Evolutionary conservation across 2,329 filamentous ascomycete genomes (phyloP).

Genomic region (Xylaria polymorpha): DNA sequence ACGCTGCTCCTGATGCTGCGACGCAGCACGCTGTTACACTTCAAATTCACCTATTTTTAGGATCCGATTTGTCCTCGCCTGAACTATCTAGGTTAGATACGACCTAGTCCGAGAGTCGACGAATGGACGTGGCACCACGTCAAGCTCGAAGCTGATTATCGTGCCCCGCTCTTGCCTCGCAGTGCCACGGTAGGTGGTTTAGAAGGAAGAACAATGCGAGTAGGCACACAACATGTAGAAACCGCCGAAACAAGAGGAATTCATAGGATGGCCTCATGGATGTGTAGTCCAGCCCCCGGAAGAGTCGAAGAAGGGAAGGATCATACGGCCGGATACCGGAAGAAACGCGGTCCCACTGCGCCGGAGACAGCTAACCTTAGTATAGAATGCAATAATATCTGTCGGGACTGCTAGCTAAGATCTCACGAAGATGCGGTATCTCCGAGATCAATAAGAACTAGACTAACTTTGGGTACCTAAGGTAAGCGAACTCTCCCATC

Average conservation of each 20-base stretch:
- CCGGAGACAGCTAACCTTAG: constrained; percentile 9
- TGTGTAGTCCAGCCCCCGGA: background rate
- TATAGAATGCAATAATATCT: background rate
- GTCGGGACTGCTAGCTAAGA: constrained; percentile 11
- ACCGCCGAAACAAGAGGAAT: background rate
- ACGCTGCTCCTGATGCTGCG: background rate
- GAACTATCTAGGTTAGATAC: constrained; percentile 19
- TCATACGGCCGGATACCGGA: constrained; percentile 30
- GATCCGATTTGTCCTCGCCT: constrained; percentile 24
- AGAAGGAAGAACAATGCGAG: constrained; percentile 15
- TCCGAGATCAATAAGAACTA: constrained; percentile 15
- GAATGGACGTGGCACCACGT: constrained; percentile 33
- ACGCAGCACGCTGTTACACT: constrained; percentile 9
- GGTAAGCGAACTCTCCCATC: background rate
- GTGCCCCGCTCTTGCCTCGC: constrained; percentile 29
- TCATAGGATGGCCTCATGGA: background rate
- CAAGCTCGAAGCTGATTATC: constrained; percentile 29
- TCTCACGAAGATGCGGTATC: constrained; percentile 14
- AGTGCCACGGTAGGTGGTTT: background rate
- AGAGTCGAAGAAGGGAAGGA: background rate
- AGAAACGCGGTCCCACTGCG: constrained; percentile 14
- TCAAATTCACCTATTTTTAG: background rate
- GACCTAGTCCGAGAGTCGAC: constrained; percentile 21
- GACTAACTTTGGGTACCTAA: no score
- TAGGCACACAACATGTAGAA: constrained; percentile 12